These are phyloP conservation scores for Phytophthora sojae DNA, from an alignment of 352 stramenopile species.

Conservation along the genomic window DNA sequence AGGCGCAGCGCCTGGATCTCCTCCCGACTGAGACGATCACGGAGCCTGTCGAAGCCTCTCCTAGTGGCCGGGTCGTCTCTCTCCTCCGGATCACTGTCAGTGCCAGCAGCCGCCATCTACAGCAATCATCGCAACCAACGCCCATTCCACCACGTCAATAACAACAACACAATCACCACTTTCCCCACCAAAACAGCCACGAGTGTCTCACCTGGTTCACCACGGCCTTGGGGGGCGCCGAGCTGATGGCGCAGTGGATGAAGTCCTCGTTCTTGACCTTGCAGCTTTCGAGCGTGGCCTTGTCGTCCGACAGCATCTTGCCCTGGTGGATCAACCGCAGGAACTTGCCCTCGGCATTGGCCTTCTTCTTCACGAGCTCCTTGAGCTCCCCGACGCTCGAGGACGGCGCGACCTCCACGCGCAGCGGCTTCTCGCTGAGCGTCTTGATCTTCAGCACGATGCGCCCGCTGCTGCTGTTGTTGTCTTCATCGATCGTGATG, in stretches of 20 bases:
- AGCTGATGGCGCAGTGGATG: slow-evolving; percentile 88
- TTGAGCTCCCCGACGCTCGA: slow-evolving; percentile 78
- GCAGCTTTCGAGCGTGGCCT: slow-evolving; percentile 72
- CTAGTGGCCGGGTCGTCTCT: slow-evolving; percentile 64
- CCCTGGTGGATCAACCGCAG: slow-evolving; percentile 88
- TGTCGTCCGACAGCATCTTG: slow-evolving; percentile 90
- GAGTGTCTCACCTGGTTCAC: slow-evolving; percentile 68
- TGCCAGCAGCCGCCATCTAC: slow-evolving; percentile 27
- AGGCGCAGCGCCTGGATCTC: slow-evolving; percentile 86
- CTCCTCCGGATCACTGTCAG: slow-evolving; percentile 60
- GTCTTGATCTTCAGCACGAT: slow-evolving; percentile 88
- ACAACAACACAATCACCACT: background rate
- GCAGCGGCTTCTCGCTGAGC: slow-evolving; percentile 85
- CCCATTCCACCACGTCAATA: background rate
- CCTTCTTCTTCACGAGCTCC: slow-evolving; percentile 78
- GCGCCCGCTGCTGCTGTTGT: slow-evolving; percentile 38
- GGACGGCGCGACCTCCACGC: slow-evolving; percentile 71
- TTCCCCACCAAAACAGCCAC: background rate
- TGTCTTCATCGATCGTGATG: slow-evolving; percentile 66
- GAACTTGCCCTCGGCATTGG: slow-evolving; percentile 84
- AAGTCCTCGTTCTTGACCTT: slow-evolving; percentile 87
- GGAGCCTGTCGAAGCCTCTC: slow-evolving; percentile 82
- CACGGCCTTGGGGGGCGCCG: slow-evolving; percentile 75
- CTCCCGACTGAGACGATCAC: slow-evolving; percentile 83
- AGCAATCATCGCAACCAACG: slow-evolving; percentile 2